Evolutionary conservation across 768 basidiomycete species (phyloP).

Genomic region (Pulveroboletus ravenelii): DNA sequence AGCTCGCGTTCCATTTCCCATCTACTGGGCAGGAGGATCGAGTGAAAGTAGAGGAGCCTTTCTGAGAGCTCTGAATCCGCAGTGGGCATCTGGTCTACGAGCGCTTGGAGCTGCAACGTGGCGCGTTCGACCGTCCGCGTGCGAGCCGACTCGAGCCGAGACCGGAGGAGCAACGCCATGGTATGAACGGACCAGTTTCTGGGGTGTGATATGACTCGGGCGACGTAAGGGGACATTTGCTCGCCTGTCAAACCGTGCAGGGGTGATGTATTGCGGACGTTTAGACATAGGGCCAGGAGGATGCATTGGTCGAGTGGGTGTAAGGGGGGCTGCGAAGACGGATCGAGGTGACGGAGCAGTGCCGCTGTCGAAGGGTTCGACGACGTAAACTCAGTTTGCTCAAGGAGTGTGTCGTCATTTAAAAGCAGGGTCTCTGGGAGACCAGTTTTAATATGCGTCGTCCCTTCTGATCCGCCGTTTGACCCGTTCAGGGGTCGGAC

Average conservation of each 20-base stretch:
- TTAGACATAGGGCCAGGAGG: conserved; percentile 85
- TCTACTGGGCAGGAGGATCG: conserved; percentile 76
- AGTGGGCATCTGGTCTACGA: conserved; percentile 95
- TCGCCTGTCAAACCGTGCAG: conserved; percentile 84
- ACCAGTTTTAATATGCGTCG: conserved; percentile 10
- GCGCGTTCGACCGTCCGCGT: conserved; percentile 93
- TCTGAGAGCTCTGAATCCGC: conserved; percentile 71
- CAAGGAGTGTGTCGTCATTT: conserved; percentile 95
- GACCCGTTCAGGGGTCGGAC: conserved; percentile 7
- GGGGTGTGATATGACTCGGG: conserved; percentile 85
- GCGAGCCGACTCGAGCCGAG: conserved; percentile 82
- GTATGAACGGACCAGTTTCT: conserved; percentile 96
- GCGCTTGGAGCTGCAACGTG: conserved; percentile 86
- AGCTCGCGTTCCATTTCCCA: conserved; percentile 96
- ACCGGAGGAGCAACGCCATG: conserved; percentile 90
- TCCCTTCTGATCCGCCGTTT: conserved; percentile 1
- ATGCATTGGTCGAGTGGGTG: conserved; percentile 94
- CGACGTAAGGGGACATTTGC: conserved; percentile 90
- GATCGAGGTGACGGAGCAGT: conserved; percentile 68
- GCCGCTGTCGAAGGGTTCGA: conserved; percentile 49
- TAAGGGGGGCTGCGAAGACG: conserved; percentile 76
- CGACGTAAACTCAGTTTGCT: conserved; percentile 88
- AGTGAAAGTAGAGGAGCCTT: conserved; percentile 75
- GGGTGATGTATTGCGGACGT: conserved; percentile 85
- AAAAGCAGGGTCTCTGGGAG: conserved; percentile 79